phyloP scores from a whole-genome alignment of 345 rosid genomes.

The Rhodomyrtus tomentosa region DNA sequence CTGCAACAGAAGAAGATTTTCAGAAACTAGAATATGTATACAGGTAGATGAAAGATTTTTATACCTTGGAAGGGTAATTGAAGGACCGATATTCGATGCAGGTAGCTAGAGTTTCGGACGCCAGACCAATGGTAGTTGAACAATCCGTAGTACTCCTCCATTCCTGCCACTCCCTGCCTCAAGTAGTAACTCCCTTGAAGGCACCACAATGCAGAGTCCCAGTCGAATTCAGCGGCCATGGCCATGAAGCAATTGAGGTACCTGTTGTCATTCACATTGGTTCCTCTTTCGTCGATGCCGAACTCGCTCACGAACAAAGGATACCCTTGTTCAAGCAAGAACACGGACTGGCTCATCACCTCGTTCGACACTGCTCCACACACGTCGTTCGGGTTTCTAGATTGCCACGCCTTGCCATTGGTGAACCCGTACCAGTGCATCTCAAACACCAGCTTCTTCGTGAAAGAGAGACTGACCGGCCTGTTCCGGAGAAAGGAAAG shows the following conservation, averaged over 20 bases:
- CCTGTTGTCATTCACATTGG: constrained; percentile 17
- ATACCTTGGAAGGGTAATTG: constrained; percentile 5
- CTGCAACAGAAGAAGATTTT: background rate
- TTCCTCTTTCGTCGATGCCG: constrained; percentile 22
- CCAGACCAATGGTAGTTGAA: constrained; percentile 18
- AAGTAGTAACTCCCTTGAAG: constrained; percentile 30
- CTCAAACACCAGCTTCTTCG: constrained; percentile 23
- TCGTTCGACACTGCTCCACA: constrained; percentile 7
- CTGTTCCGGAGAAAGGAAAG: constrained; percentile 13
- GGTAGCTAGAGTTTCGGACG: background rate
- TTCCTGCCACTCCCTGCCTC: constrained; percentile 15
- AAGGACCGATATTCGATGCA: background rate
- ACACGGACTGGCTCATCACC: background rate
- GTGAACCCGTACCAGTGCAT: constrained; percentile 26
- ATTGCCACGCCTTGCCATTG: constrained; percentile 14
- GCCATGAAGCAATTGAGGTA: constrained; percentile 27
- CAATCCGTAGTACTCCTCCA: constrained; percentile 19
- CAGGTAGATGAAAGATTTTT: background rate
- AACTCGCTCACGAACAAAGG: constrained; percentile 33
- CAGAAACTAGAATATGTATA: background rate
- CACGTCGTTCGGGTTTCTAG: constrained; percentile 17
- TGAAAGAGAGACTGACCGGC: constrained; percentile 17
- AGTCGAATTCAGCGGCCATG: constrained; percentile 24
- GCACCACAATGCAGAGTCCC: constrained; percentile 32
- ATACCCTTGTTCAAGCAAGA: background rate